These are phyloP conservation scores for Fraxinus nigra DNA, from an alignment of 305 asterid species.

Conservation along the genomic window DNA sequence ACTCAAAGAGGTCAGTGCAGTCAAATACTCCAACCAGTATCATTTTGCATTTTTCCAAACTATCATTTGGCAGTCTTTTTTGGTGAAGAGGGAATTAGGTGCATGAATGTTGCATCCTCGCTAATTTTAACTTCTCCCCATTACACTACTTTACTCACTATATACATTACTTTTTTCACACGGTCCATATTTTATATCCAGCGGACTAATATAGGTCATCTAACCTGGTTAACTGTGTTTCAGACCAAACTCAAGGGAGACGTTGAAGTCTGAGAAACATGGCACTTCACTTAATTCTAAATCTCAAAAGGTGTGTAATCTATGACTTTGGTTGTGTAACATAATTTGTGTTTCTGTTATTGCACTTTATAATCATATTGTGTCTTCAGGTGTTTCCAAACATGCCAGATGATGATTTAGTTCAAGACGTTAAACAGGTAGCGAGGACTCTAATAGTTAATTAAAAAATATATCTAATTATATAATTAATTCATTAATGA, in stretches of 20 bases:
- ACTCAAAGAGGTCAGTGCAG: conserved; percentile 30
- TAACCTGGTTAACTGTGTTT: conserved; percentile 20
- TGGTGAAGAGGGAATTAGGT: not conserved
- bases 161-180: not conserved
- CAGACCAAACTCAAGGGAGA: conserved; percentile 32
- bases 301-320: conserved; percentile 30
- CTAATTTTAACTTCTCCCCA: not conserved
- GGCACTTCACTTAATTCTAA: conserved; percentile 23
- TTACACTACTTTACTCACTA: not conserved
- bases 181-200: not conserved
- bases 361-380: not conserved
- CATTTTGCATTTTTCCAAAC: not conserved
- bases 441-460: conserved; percentile 15
- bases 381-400: conserved; percentile 34
- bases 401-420: conserved; percentile 18
- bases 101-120: not conserved
- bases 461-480: not conserved
- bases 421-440: conserved; percentile 23
- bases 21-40: not conserved
- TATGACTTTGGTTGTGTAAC: not conserved
- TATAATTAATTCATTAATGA: not conserved
- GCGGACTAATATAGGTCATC: not conserved
- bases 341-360: not conserved
- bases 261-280: conserved; percentile 29
- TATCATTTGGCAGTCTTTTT: not conserved